phyloP scores from a whole-genome alignment of 2,329 filamentous ascomycete species.

The Alternaria solani region DNA sequence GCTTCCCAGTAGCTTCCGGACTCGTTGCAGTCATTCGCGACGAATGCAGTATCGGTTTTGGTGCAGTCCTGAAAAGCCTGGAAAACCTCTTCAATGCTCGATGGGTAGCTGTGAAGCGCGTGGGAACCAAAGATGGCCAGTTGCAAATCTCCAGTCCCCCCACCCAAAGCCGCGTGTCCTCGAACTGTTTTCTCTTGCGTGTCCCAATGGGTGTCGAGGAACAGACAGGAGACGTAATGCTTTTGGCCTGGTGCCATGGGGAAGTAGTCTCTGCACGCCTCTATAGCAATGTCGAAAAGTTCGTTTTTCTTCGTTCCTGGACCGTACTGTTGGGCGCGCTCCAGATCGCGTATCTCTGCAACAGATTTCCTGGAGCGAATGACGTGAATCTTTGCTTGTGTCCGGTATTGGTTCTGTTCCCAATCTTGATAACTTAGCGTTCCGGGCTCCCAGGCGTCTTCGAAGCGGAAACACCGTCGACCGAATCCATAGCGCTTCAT shows the following conservation, averaged over 20 bases:
- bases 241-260: slow-evolving; percentile 77
- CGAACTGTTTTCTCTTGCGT: slow-evolving; percentile 71
- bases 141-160: slow-evolving; percentile 74
- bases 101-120: slow-evolving; percentile 88
- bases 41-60: slow-evolving; percentile 78
- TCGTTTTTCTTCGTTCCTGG: slow-evolving; percentile 74
- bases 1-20: slow-evolving; percentile 93
- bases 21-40: slow-evolving; percentile 87
- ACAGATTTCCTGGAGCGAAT: slow-evolving; percentile 85
- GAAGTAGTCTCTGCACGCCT: slow-evolving; percentile 82
- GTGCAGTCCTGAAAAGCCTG: slow-evolving; percentile 91
- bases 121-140: slow-evolving; percentile 94
- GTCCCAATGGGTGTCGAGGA: slow-evolving; percentile 92
- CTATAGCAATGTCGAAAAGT: slow-evolving; percentile 77
- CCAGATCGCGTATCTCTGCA: slow-evolving; percentile 79
- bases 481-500: slow-evolving; percentile 92
- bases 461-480: slow-evolving; percentile 84
- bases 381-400: slow-evolving; percentile 88
- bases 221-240: slow-evolving; percentile 84
- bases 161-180: slow-evolving; percentile 86
- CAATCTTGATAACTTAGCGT: slow-evolving; percentile 79
- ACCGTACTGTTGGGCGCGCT: slow-evolving; percentile 79
- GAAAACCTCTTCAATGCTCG: slow-evolving; percentile 87
- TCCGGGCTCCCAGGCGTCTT: slow-evolving; percentile 92
- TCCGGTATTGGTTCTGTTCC: slow-evolving; percentile 77